A percentile compares a stretch with the other conserved stretches of the same genome.
These are phyloP conservation scores for Didymella exigua DNA, from an alignment of 2,329 filamentous ascomycete genomes.

Conservation along the genomic window DNA sequence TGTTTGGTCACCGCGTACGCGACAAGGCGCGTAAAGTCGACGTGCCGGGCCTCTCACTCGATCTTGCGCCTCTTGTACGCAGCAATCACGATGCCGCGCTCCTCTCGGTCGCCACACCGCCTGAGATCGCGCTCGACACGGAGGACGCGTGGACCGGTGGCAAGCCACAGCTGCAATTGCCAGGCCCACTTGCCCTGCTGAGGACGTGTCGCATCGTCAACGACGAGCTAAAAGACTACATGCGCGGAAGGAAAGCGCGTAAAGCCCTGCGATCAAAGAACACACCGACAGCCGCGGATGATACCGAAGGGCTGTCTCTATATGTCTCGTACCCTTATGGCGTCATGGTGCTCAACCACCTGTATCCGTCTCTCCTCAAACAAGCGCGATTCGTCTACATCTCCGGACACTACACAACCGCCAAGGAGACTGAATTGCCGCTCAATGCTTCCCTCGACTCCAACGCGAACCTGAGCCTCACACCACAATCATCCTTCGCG, in stretches of 20 bases:
- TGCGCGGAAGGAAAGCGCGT: conserved; percentile 22
- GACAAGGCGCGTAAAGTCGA: conserved; percentile 30
- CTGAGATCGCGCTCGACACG: conserved; percentile 26
- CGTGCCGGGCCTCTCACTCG: conserved; percentile 47
- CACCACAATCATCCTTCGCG: conserved; percentile 23
- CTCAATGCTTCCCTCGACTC: conserved; percentile 8
- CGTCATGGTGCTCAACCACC: conserved; percentile 47
- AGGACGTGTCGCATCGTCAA: conserved; percentile 43
- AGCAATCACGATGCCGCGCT: conserved; percentile 41
- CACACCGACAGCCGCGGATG: conserved; percentile 1
- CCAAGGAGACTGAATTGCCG: conserved; percentile 7
- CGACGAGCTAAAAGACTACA: conserved; percentile 45
- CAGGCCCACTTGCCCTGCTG: conserved; percentile 34
- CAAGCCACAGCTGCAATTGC: conserved; percentile 23
- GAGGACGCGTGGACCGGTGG: conserved; percentile 11
- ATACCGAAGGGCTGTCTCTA: conserved; percentile 45
- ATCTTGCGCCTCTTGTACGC: conserved; percentile 44
- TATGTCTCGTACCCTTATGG: conserved; percentile 51
- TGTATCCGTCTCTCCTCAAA: conserved; percentile 49
- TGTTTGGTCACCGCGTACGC: conserved; percentile 35
- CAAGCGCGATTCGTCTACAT: conserved; percentile 51
- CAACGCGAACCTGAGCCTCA: conserved; percentile 21
- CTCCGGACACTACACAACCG: conserved; percentile 45
- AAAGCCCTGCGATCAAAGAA: conserved; percentile 17
- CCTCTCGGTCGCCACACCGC: conserved; percentile 37